Conservation (phyloP, 2,329 filamentous ascomycete genomes). For the Penicillium sp. region DNA sequence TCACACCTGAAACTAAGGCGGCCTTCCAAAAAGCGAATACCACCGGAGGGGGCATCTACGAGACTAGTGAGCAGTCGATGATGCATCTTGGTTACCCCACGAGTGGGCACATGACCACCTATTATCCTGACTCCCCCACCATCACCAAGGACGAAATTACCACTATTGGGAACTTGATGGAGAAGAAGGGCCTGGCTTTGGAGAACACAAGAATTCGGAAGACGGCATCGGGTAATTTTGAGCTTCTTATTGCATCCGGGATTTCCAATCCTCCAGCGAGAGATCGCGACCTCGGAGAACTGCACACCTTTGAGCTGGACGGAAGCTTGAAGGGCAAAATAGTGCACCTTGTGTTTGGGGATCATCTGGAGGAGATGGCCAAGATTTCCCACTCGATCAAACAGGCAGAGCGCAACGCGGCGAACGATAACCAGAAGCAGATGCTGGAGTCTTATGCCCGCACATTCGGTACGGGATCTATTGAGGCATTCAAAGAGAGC, state of each 20-base stretch:
- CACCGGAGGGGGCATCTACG: slow-evolving; percentile 67
- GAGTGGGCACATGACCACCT: slow-evolving; percentile 75
- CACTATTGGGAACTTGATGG: slow-evolving; percentile 70
- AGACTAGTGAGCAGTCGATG: slow-evolving; percentile 61
- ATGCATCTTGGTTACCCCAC: slow-evolving; percentile 77
- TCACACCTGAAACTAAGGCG: slow-evolving; percentile 59
- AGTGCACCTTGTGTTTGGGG: slow-evolving; percentile 71
- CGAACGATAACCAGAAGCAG: slow-evolving; percentile 71
- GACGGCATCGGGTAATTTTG: slow-evolving; percentile 62
- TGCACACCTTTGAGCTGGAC: slow-evolving; percentile 61
- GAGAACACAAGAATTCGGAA: slow-evolving; percentile 79
- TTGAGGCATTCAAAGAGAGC: slow-evolving; percentile 76
- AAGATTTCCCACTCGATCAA: slow-evolving; percentile 65
- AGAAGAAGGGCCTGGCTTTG: slow-evolving; percentile 66
- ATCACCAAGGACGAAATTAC: slow-evolving; percentile 76
- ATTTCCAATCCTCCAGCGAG: slow-evolving; percentile 58
- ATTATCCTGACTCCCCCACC: slow-evolving; percentile 73
- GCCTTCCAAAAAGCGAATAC: slow-evolving; percentile 65
- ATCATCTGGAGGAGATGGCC: slow-evolving; percentile 71
- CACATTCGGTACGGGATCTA: slow-evolving; percentile 72
- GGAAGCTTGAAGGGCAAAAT: slow-evolving; percentile 66
- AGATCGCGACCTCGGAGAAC: slow-evolving; percentile 69
- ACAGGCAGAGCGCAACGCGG: slow-evolving; percentile 67
- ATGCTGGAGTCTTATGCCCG: slow-evolving; percentile 74
- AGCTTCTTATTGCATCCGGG: slow-evolving; percentile 73